phyloP scores from a whole-genome alignment of 768 basidiomycete genomes.

The Myochromella boudieri region DNA sequence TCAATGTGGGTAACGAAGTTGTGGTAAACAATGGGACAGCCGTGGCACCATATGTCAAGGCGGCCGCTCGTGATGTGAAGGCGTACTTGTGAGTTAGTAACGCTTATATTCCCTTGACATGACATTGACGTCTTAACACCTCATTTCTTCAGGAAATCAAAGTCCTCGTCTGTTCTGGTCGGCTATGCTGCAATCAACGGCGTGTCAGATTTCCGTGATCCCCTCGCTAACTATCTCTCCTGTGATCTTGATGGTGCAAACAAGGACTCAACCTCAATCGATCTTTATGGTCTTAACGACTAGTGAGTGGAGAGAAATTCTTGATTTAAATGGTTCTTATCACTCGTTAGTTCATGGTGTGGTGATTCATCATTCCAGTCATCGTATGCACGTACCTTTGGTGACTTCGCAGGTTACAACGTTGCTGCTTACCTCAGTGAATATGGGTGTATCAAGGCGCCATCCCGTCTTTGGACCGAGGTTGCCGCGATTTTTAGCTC shows the following conservation, averaged over 20 bases:
- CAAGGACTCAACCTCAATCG: constrained; percentile 65
- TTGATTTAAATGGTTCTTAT: background rate
- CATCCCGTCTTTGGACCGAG: constrained; percentile 80
- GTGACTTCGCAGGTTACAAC: constrained; percentile 62
- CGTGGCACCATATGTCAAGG: constrained; percentile 81
- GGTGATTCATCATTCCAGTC: constrained; percentile 59
- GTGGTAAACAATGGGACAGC: constrained; percentile 51
- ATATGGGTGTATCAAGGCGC: constrained; percentile 68
- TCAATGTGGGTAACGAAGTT: constrained; percentile 90
- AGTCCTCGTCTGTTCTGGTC: constrained; percentile 63
- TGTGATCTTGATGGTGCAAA: constrained; percentile 62
- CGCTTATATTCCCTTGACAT: constrained; percentile 1
- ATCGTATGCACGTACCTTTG: constrained; percentile 56
- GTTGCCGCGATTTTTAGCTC: constrained; percentile 67
- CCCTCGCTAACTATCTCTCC: constrained; percentile 75
- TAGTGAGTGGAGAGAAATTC: constrained; percentile 52
- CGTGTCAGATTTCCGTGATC: constrained; percentile 54
- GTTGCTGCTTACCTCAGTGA: constrained; percentile 90
- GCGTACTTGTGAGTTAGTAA: constrained; percentile 69
- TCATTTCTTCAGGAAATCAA: constrained; percentile 50
- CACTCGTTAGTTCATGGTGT: constrained; percentile 70
- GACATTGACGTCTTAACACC: constrained; percentile 12
- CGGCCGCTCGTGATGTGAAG: constrained; percentile 85
- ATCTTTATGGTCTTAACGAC: constrained; percentile 85
- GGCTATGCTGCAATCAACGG: constrained; percentile 89